phyloP scores from a whole-genome alignment of 2,329 filamentous ascomycete species.

The Madurella fahalii region DNA sequence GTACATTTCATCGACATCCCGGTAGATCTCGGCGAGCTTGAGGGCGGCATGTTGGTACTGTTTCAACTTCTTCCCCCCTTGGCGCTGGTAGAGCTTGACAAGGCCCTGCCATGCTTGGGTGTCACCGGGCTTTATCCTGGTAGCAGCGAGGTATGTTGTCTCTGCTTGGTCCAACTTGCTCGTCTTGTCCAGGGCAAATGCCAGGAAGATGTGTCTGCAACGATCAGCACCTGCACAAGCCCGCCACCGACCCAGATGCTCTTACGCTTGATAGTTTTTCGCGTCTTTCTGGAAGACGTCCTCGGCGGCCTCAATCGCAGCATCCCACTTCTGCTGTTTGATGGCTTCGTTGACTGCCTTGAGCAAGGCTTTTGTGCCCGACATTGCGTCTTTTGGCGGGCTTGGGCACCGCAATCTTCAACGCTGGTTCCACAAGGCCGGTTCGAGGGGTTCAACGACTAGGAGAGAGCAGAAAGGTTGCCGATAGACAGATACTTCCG shows the following conservation, averaged over 20 bases:
- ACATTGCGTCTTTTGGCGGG: constrained; percentile 38
- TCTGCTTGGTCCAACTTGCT: constrained; percentile 69
- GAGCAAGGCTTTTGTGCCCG: constrained; percentile 64
- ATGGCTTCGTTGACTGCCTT: constrained; percentile 78
- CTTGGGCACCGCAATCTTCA: neutral
- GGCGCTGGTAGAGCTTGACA: constrained; percentile 78
- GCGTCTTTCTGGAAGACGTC: constrained; percentile 67
- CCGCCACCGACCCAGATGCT: neutral
- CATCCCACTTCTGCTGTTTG: constrained; percentile 73
- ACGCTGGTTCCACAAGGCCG: neutral
- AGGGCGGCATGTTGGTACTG: constrained; percentile 71
- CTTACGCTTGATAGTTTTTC: constrained; percentile 77
- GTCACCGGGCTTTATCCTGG: constrained; percentile 67
- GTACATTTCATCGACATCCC: constrained; percentile 59
- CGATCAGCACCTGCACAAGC: neutral
- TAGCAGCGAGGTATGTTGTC: constrained; percentile 68
- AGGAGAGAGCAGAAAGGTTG: too few relatives aligned
- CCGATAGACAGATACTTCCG: neutral
- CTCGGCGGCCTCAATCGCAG: constrained; percentile 65
- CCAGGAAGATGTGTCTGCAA: constrained; percentile 73
- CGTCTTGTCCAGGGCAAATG: constrained; percentile 77
- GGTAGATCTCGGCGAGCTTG: constrained; percentile 70
- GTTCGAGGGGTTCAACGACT: neutral
- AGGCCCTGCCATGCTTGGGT: constrained; percentile 89
- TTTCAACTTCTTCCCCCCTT: constrained; percentile 63